These are phyloP conservation scores for Phytophthora fragariae DNA, from an alignment of 352 stramenopile genomes.

Conservation along the genomic window DNA sequence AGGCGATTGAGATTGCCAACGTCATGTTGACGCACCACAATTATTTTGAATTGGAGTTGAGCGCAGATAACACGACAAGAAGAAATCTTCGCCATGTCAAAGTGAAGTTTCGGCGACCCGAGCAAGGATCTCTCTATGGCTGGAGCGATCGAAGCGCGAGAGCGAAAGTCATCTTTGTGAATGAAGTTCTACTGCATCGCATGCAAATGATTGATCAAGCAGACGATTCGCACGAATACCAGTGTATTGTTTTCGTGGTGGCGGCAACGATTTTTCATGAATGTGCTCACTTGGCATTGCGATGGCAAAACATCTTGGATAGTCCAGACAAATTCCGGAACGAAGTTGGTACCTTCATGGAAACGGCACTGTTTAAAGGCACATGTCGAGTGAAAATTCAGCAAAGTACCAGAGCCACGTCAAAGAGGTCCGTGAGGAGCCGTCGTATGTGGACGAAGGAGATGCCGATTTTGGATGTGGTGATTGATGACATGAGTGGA, in stretches of 20 bases:
- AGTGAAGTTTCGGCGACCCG: slow-evolving; percentile 4
- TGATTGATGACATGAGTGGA: neutral
- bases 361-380: neutral
- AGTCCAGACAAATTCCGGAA: neutral
- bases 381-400: slow-evolving; percentile 4
- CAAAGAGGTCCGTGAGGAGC: slow-evolving; percentile 4
- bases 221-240: slow-evolving; percentile 8
- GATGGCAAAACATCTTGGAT: slow-evolving; percentile 8
- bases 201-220: slow-evolving; percentile 5
- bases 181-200: slow-evolving; percentile 12
- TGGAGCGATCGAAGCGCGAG: neutral
- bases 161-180: slow-evolving; percentile 3
- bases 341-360: slow-evolving; percentile 4
- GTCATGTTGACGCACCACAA: slow-evolving; percentile 1
- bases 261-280: slow-evolving; percentile 12
- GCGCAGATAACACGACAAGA: neutral
- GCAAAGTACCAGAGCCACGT: neutral
- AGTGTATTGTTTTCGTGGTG: slow-evolving; percentile 8
- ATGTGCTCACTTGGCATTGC: slow-evolving; percentile 7
- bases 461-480: slow-evolving; percentile 7
- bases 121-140: neutral
- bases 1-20: slow-evolving; percentile 12
- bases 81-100: slow-evolving; percentile 7
- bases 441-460: slow-evolving; percentile 3
- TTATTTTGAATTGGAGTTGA: slow-evolving; percentile 2